A percentile compares a stretch with the other conserved stretches of the same genome.
Conservation (phyloP, 495 filamentous ascomycete genomes). For the Venustampulla echinocandica region DNA sequence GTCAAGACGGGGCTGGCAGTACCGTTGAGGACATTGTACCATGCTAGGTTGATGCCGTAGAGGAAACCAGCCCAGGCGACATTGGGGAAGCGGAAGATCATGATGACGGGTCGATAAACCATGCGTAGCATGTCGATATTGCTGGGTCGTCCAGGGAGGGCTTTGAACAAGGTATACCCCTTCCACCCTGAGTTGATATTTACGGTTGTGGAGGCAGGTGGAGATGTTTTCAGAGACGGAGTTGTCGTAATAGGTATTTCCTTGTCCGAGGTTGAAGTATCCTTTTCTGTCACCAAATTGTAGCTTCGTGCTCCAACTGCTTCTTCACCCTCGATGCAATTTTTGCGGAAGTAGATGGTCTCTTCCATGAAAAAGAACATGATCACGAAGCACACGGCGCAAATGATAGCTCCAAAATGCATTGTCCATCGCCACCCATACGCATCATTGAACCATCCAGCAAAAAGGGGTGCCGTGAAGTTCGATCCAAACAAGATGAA, state of each 20-base stretch:
- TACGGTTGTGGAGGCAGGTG: too few relatives aligned
- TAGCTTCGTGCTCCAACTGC: too few relatives aligned
- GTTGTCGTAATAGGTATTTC: neutral
- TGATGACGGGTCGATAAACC: constrained; percentile 31
- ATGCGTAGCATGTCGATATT: constrained; percentile 32
- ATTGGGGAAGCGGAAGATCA: constrained; percentile 43
- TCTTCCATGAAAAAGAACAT: constrained; percentile 26
- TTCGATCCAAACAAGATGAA: constrained; percentile 51
- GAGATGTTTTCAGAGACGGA: too few relatives aligned
- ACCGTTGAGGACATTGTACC: constrained; percentile 59
- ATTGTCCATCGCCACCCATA: constrained; percentile 54
- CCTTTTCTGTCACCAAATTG: neutral
- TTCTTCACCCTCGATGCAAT: neutral
- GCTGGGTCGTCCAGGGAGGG: constrained; percentile 31
- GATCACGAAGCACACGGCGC: constrained; percentile 35
- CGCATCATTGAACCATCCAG: constrained; percentile 54
- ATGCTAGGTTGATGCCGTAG: constrained; percentile 53
- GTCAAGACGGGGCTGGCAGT: constrained; percentile 53
- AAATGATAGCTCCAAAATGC: constrained; percentile 52
- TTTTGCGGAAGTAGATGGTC: constrained; percentile 24
- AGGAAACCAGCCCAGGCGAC: constrained; percentile 57
- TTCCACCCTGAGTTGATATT: constrained; percentile 41
- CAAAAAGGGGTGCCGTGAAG: constrained; percentile 50
- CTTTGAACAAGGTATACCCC: constrained; percentile 37
- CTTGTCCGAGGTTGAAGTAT: neutral